Evolutionary conservation across 345 rosid genomes (phyloP), one percentile per base, ranked within the genome.

Genomic region (Diplotaxis tenuifolia): DNA sequence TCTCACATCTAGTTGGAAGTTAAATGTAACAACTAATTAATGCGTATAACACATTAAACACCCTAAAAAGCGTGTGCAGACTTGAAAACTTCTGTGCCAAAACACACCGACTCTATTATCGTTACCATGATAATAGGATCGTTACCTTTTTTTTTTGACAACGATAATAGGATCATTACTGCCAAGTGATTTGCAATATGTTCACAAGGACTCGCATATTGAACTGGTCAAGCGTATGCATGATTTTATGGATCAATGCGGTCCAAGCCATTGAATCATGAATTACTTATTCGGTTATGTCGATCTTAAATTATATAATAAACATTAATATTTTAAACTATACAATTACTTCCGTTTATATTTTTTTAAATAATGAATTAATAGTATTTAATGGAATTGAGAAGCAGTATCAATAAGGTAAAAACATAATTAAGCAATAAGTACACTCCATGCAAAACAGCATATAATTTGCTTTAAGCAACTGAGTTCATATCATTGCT

Each of bases 1-100:
- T 3, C 42, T 55, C 18, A 4, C 5, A 55, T 56, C 23, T 34
- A 25, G 64, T 68, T 68, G 72, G 61, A n/a, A 4, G 71, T 54
- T 54, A 67, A 9, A 8, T 54, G 36, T 23, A 36, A 0, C 50
- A n/a, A 68, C 7, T 6, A 9, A 19, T 12, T 21, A 49, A 20
- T 67, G 59, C 45, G 11, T 29, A 6, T 18, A 18, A 23, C 29
- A 18, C 42, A 28, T 28, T 8, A 49, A 4, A 49, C 42, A 19
- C 28, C 22, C 12, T 1, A 8, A 19, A 49, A 66, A 47, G 2
- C 28, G 5, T 64, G 23, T 45, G 42, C 25, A 10, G 15, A 53
- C 22, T 23, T 53, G 40, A 34, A 34, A 34, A 34, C 40, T 31
- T 31, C 32, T 8, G n/a, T n/a, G n/a, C n/a, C n/a, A n/a, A n/a